Evolutionary conservation across 176 grass and related monocot species (phyloP).

Genomic region (Thinopyrum elongatum): DNA sequence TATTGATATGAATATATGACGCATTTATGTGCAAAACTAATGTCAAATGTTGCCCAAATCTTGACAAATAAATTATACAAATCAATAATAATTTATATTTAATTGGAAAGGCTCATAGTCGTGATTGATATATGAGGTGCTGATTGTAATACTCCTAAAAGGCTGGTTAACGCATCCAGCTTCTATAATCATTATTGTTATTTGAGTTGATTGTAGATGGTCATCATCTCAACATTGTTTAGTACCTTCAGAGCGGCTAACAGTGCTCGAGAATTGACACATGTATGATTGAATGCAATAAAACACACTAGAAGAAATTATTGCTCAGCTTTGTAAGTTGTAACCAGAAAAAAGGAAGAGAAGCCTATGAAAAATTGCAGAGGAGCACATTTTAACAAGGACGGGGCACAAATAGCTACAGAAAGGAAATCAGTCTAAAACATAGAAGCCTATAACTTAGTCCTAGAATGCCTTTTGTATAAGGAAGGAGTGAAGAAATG

Average conservation of each 20-base stretch:
- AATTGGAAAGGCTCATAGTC: neutral
- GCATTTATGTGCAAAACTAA: conserved; percentile 11
- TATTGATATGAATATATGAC: neutral
- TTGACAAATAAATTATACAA: neutral
- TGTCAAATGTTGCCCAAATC: neutral
- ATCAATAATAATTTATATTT: neutral
- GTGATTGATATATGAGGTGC: neutral
- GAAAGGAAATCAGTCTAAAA: neutral
- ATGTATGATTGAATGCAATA: conserved; percentile 7
- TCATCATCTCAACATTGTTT: conserved; percentile 3
- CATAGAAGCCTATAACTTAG: neutral
- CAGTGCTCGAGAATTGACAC: neutral
- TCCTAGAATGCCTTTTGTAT: neutral
- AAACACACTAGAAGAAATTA: conserved; percentile 6
- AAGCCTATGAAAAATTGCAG: neutral
- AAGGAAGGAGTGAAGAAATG: neutral
- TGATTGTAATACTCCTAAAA: conserved; percentile 9
- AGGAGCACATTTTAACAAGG: neutral
- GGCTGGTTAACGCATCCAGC: neutral
- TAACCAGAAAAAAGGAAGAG: neutral
- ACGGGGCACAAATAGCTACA: neutral
- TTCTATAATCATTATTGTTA: conserved; percentile 15
- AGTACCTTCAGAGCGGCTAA: conserved; percentile 9
- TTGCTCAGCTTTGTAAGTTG: neutral
- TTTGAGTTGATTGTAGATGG: neutral